Conservation (phyloP, 1,284 basidiomycete genomes). For the Neotropicomus parvogracilis region DNA sequence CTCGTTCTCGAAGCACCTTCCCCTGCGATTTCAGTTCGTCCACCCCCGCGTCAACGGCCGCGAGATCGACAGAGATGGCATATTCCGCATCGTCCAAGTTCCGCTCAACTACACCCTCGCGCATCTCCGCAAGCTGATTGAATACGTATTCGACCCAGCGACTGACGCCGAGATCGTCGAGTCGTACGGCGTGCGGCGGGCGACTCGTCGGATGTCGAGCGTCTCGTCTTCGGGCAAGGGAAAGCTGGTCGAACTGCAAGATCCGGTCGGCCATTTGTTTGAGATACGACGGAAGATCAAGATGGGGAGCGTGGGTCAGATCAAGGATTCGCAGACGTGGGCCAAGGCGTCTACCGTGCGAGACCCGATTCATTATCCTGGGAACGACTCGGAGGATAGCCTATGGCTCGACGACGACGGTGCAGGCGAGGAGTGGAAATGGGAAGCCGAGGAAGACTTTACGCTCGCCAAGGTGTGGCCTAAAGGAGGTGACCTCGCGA, state of each 20-base stretch:
- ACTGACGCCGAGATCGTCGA: slow-evolving; percentile 23
- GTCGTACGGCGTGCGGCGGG: slow-evolving; percentile 16
- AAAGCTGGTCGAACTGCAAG: slow-evolving; percentile 19
- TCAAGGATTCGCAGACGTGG: slow-evolving; percentile 48
- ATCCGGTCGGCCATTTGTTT: slow-evolving; percentile 48
- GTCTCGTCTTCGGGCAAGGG: slow-evolving; percentile 13
- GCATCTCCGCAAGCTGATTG: slow-evolving; percentile 58
- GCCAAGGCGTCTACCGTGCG: slow-evolving; percentile 53
- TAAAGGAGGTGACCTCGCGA: slow-evolving; percentile 41
- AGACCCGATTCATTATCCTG: slow-evolving; percentile 51
- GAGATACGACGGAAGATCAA: slow-evolving; percentile 49
- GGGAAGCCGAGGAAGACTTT: slow-evolving; percentile 65
- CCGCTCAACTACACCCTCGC: slow-evolving; percentile 67
- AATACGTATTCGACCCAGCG: slow-evolving; percentile 53
- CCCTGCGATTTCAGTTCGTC: slow-evolving; percentile 64
- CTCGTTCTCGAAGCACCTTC: slow-evolving; percentile 50
- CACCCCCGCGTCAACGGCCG: slow-evolving; percentile 28
- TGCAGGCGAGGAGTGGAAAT: slow-evolving; percentile 42
- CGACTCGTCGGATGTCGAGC: slow-evolving; percentile 5
- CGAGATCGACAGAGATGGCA: slow-evolving; percentile 38
- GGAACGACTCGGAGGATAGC: slow-evolving; percentile 27
- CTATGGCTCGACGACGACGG: slow-evolving; percentile 24
- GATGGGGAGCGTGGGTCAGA: slow-evolving; percentile 49
- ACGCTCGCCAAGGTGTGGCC: slow-evolving; percentile 56
- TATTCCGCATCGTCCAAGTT: slow-evolving; percentile 63